Evolutionary conservation across 768 basidiomycete species (phyloP).

Genomic region (Rubroboletus pulcherrimus): DNA sequence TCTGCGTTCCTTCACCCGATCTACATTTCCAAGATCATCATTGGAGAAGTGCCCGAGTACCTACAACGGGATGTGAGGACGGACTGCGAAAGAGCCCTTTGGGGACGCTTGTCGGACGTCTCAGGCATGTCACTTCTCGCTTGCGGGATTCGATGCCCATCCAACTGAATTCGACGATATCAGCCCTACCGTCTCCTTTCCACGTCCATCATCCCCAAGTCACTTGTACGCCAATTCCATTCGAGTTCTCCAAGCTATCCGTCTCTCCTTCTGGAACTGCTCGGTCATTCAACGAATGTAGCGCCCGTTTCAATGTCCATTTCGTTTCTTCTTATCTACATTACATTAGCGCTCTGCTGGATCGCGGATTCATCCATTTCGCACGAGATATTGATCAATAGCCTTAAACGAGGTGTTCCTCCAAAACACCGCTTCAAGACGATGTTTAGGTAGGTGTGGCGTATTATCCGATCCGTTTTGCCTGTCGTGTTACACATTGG

Average conservation of each 20-base stretch:
- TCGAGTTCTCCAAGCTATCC: slow-evolving; percentile 52
- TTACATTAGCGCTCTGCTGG: slow-evolving; percentile 64
- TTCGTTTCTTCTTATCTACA: neutral
- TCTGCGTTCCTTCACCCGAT: slow-evolving; percentile 53
- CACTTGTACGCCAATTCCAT: slow-evolving; percentile 55
- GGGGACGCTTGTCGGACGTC: slow-evolving; percentile 45
- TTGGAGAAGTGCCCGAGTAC: slow-evolving; percentile 62
- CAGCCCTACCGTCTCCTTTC: slow-evolving; percentile 50
- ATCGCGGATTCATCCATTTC: slow-evolving; percentile 44
- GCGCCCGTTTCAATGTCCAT: slow-evolving; percentile 8
- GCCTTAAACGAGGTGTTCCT: slow-evolving; percentile 72
- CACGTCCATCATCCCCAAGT: slow-evolving; percentile 48
- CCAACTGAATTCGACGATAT: neutral
- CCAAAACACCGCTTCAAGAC: slow-evolving; percentile 62
- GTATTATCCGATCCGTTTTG: neutral
- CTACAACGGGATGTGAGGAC: slow-evolving; percentile 39
- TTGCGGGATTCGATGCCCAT: neutral
- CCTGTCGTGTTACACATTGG: neutral
- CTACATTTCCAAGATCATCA: slow-evolving; percentile 60
- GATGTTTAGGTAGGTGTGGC: slow-evolving; percentile 54
- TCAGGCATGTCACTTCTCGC: slow-evolving; percentile 32
- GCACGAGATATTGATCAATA: slow-evolving; percentile 71
- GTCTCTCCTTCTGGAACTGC: slow-evolving; percentile 26
- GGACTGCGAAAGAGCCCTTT: slow-evolving; percentile 72
- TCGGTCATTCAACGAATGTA: slow-evolving; percentile 71